A percentile compares a stretch with the other conserved stretches of the same genome.
Evolutionary conservation across 1,284 basidiomycete species (phyloP).

Genomic region (Heterobasidion parviporum): DNA sequence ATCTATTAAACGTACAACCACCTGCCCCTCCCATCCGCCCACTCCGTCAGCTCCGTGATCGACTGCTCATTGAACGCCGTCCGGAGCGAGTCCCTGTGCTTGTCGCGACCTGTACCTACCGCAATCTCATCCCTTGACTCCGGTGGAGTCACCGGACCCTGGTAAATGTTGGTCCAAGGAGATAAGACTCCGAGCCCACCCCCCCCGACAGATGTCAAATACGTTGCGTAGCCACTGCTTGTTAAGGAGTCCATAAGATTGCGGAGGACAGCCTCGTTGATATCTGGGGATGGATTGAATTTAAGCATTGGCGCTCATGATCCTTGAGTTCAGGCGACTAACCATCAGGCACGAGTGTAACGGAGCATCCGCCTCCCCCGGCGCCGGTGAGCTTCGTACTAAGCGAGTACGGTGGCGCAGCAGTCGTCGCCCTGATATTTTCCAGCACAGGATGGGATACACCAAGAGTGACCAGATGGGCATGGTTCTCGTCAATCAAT

Average conservation of each 20-base stretch:
- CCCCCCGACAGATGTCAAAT: conserved; percentile 90
- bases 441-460: conserved; percentile 91
- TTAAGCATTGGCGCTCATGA: background rate
- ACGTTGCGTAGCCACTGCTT: conserved; percentile 71
- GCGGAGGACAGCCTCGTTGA: conserved; percentile 49
- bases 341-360: conserved; percentile 92
- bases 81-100: conserved; percentile 25
- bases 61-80: conserved; percentile 40
- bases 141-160: conserved; percentile 40
- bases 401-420: conserved; percentile 55
- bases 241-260: conserved; percentile 53
- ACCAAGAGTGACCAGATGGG: conserved; percentile 79
- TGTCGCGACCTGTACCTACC: conserved; percentile 10
- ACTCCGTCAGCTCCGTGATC: conserved; percentile 39
- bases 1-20: conserved; percentile 14
- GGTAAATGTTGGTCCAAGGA: conserved; percentile 37
- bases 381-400: conserved; percentile 98
- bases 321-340: conserved; percentile 14
- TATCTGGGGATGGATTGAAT: conserved; percentile 36
- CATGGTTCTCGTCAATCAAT: conserved; percentile 87
- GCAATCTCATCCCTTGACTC: conserved; percentile 23
- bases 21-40: conserved; percentile 13
- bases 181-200: conserved; percentile 83
- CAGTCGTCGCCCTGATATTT: conserved; percentile 67
- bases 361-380: conserved; percentile 97